Conservation (phyloP, 2,329 filamentous ascomycete genomes). For the Calonectria multiphialidica region DNA sequence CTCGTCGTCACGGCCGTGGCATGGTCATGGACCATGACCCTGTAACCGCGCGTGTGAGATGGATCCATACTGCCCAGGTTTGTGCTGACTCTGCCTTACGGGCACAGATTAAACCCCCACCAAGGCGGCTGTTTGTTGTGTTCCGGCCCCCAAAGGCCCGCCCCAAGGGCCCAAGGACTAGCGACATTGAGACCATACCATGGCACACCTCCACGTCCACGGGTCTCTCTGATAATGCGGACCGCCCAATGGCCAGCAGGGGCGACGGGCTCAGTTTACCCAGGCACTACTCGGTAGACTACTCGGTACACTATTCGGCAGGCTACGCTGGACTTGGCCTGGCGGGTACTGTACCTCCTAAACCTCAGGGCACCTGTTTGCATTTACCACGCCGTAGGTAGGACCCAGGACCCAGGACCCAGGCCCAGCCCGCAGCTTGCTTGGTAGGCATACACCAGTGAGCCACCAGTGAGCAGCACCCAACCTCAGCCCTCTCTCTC, state of each 20-base stretch:
- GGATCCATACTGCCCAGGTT: not conserved
- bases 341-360: conserved; percentile 2
- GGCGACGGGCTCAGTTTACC: not conserved
- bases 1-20: not conserved
- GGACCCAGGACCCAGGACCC: not conserved
- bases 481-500: conserved; percentile 19
- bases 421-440: not conserved
- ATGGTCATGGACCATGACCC: not conserved
- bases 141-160: not conserved
- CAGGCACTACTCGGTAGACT: not conserved
- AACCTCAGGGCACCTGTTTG: not conserved
- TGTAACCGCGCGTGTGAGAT: conserved; percentile 8
- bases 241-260: not conserved
- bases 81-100: conserved; percentile 14
- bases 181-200: not conserved
- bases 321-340: not conserved
- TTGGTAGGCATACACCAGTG: conserved; percentile 6
- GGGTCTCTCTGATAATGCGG: not conserved
- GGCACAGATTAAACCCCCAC: not conserved
- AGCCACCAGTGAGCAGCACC: not conserved
- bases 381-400: not conserved
- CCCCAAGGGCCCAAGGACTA: not conserved
- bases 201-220: not conserved
- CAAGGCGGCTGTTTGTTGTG: conserved; percentile 11
- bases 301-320: not conserved